phyloP scores from a whole-genome alignment of 345 rosid genomes.

The Eucalyptus rudis region DNA sequence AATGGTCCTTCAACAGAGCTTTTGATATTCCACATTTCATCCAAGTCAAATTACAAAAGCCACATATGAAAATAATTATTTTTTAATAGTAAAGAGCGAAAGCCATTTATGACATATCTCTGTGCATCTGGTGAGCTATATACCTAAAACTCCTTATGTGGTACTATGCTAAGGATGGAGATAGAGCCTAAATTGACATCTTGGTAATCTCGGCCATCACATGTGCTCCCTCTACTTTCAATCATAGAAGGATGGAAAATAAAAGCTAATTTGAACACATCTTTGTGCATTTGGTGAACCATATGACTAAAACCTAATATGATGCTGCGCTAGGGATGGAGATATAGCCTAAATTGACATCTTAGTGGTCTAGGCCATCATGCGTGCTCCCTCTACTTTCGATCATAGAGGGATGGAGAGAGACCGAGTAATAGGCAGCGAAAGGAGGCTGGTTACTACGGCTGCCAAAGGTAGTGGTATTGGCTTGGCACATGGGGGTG shows the following conservation, averaged over 20 bases:
- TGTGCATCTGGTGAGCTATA: background rate
- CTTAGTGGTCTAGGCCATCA: too few species aligned
- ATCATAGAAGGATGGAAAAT: too few species aligned
- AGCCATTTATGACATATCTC: background rate
- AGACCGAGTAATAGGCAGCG: background rate
- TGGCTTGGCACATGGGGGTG: too few species aligned
- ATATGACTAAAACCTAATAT: too few species aligned
- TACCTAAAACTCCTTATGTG: background rate
- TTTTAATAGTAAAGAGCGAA: background rate
- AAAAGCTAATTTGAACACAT: too few species aligned
- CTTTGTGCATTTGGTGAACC: too few species aligned
- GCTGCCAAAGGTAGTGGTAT: too few species aligned
- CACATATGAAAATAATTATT: rapidly evolving
- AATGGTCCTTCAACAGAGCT: background rate
- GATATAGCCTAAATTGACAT: too few species aligned
- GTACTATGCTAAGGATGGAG: background rate
- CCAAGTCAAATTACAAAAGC: background rate
- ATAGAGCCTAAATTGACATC: background rate
- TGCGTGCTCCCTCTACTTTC: too few species aligned
- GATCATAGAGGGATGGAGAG: too few species aligned
- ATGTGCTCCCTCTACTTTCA: background rate
- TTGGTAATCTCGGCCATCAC: background rate
- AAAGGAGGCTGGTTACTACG: background rate
- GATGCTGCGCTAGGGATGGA: too few species aligned
- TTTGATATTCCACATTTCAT: background rate